Conservation (phyloP, 2,329 filamentous ascomycete genomes). For the Beauveria pseudobassiana region DNA sequence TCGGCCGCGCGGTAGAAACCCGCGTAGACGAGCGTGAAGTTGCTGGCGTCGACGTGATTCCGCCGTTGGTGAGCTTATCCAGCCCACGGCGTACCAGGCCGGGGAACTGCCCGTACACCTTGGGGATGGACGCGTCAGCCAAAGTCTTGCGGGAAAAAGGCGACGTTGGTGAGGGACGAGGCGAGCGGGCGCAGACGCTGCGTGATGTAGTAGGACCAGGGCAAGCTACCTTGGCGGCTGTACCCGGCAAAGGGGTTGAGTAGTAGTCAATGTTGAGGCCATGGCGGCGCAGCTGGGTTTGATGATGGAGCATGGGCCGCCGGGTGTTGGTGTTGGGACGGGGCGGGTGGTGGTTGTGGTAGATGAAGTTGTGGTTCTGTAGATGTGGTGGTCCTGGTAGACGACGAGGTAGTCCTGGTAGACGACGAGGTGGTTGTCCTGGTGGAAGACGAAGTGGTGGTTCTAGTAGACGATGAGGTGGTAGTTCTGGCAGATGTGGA, state of each 20-base stretch:
- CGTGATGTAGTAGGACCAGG: constrained; percentile 19
- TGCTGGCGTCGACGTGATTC: constrained; percentile 18
- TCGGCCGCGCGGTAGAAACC: constrained; percentile 15
- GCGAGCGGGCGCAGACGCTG: constrained; percentile 12
- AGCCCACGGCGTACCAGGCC: constrained; percentile 12
- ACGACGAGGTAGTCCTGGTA: background rate
- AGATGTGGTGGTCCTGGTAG: too few relatives aligned
- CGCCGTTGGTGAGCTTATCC: constrained; percentile 13
- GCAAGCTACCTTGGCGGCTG: constrained; percentile 14
- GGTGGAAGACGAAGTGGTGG: background rate
- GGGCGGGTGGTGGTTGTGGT: background rate
- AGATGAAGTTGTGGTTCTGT: too few relatives aligned
- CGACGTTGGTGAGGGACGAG: constrained; percentile 12
- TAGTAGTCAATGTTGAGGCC: constrained; percentile 18
- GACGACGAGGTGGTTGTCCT: background rate
- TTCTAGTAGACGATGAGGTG: background rate
- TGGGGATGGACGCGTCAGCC: background rate
- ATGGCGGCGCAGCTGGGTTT: background rate
- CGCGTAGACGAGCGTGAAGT: constrained; percentile 18
- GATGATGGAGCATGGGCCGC: background rate
- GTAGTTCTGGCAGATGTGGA: background rate
- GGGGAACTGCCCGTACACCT: constrained; percentile 8
- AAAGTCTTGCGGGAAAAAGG: constrained; percentile 16
- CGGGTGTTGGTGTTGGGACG: background rate
- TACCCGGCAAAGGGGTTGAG: constrained; percentile 16